Base-by-base conservation (phyloP, 169 alveolate genomes). In the Plasmodium berghei region DNA sequence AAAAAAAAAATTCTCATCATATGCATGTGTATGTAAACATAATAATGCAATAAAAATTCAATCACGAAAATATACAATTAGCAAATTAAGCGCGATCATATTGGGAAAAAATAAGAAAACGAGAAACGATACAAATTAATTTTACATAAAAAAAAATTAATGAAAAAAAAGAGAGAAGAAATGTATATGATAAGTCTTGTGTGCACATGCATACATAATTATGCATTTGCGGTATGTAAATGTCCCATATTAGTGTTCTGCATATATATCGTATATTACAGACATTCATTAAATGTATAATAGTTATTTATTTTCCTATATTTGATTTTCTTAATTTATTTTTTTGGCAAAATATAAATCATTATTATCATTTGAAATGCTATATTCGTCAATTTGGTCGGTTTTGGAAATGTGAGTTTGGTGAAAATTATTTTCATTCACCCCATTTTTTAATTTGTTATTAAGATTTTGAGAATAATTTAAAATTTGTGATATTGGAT, bases 401-500 rank as follows among this genome's bases (percentile, higher is more conserved):
- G 42, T 34, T 34, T 34, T 34, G 42, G 42, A 34, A 34, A 34
- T 4, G 5, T 6, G 42, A 34, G 42, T 4, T 34, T 34, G 42
- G 1, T 34, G 42, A 34, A 34, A 34, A 34, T 3, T 34, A 34
- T 34, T 34, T 34, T 63, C 77, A 77, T 52, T 52, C 71, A 66
- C 52, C 48, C 54, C 77, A 45, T 63, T 77, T 45, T 77, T 77
- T 20, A 28, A 22, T 56, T 77, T 77, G 59, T 12, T 16, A 34
- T 34, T 3, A 34, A 3, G 1, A 4, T 4, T 4, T 22, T 22
- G 26, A 52, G 89, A 77, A 26, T 77, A 77, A 77, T 77, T 77
- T 34, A 77, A 52, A 63, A 77, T 77, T 63, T 77, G 89, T 8
- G 89, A 77, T 2, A 77, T 77, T 54, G 89, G 89, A 26, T 77